phyloP scores from a whole-genome alignment of 164 flowering plant genomes.

The Vitis amurensis region DNA sequence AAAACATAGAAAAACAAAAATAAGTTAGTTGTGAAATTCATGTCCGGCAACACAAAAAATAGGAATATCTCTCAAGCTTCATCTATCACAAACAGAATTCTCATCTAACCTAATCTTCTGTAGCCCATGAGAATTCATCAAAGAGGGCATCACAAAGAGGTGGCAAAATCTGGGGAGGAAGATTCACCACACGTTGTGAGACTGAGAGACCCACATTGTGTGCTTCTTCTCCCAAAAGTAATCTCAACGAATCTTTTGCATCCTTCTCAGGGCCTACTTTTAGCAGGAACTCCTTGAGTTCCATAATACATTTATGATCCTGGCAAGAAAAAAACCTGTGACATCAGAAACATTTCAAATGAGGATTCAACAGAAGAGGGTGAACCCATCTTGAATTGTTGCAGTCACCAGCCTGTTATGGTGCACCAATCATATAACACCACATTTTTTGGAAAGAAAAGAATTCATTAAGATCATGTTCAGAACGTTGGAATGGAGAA shows the following conservation, averaged over 20 bases:
- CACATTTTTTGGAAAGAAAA: too few relatives aligned
- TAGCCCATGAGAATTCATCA: conserved; percentile 92
- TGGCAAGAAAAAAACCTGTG: conserved; percentile 18
- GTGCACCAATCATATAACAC: too few relatives aligned
- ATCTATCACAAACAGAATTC: conserved; percentile 3
- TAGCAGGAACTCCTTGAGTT: conserved; percentile 65
- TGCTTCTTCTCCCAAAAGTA: conserved; percentile 56
- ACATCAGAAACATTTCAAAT: not conserved
- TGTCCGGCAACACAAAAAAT: not conserved
- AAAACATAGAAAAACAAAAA: conserved; percentile 15
- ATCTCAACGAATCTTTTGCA: conserved; percentile 29
- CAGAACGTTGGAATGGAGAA: too few relatives aligned
- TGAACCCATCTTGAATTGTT: too few relatives aligned
- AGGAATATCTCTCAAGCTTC: conserved; percentile 3
- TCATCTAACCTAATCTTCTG: conserved; percentile 83
- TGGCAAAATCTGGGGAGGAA: conserved; percentile 87
- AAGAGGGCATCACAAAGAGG: conserved; percentile 86
- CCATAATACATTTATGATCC: conserved; percentile 62
- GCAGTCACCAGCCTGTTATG: too few relatives aligned
- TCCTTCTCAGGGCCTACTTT: conserved; percentile 46
- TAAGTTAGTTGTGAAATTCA: not conserved
- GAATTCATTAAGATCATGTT: too few relatives aligned
- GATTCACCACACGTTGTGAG: conserved; percentile 78
- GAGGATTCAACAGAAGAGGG: too few relatives aligned
- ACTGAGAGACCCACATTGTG: conserved; percentile 71